Conservation (phyloP, 768 basidiomycete species). For the Suillus discolor region DNA sequence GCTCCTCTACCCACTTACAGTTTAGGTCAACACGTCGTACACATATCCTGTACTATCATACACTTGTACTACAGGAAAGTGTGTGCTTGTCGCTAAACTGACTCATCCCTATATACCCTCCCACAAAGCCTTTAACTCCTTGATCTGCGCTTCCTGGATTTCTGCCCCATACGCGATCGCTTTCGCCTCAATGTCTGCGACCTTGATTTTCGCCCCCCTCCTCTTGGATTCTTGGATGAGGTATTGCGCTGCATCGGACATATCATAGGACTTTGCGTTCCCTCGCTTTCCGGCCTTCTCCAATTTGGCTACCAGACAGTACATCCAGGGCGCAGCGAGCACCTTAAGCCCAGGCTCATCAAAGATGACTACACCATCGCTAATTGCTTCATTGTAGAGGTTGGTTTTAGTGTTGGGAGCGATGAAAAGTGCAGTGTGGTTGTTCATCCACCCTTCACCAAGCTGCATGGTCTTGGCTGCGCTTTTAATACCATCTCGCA, state of each 20-base stretch:
- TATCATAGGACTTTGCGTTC: slow-evolving; percentile 14
- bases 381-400: slow-evolving; percentile 15
- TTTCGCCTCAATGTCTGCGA: neutral
- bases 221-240: slow-evolving; percentile 6
- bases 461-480: neutral
- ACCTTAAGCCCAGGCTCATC: slow-evolving; percentile 15
- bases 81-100: neutral
- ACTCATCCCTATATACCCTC: neutral
- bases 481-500: neutral
- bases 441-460: neutral
- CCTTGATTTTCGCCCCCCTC: neutral
- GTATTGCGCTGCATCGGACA: slow-evolving; percentile 16
- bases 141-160: neutral
- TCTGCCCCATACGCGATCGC: neutral
- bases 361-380: slow-evolving; percentile 16
- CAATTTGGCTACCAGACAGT: slow-evolving; percentile 15
- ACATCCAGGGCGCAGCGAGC: slow-evolving; percentile 18
- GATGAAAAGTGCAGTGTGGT: neutral
- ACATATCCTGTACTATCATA: neutral
- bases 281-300: slow-evolving; percentile 13
- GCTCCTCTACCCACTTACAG: neutral
- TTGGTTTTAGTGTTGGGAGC: neutral
- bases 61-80: neutral
- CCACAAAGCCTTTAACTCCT: neutral
- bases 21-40: neutral